A percentile compares a stretch with the other conserved stretches of the same genome.
Evolutionary conservation across 2,329 filamentous ascomycete species (phyloP).

Genomic region (Fusarium sororula): DNA sequence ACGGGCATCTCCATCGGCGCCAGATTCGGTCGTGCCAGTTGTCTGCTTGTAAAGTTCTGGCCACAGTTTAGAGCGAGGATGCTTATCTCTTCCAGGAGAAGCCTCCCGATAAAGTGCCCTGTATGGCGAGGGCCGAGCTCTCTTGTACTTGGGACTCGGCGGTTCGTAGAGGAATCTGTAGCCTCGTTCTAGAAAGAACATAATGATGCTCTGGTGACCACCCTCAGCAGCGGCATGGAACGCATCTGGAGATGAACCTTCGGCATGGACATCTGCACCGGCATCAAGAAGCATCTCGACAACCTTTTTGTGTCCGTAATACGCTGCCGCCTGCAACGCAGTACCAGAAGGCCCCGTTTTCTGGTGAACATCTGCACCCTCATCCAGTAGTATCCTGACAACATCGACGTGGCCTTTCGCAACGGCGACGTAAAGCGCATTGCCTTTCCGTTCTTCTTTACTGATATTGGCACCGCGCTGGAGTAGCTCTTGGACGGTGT

Average conservation of each 20-base stretch:
- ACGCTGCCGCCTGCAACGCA: slow-evolving; percentile 7
- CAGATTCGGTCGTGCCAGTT: fast-evolving
- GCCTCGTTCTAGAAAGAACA: neutral
- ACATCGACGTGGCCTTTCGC: neutral
- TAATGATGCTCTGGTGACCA: slow-evolving; percentile 4
- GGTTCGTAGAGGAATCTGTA: neutral
- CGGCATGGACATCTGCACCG: neutral
- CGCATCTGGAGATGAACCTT: neutral
- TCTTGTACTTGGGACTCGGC: neutral
- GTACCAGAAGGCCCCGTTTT: neutral
- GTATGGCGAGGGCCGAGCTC: neutral
- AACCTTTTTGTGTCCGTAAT: neutral
- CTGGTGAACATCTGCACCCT: neutral
- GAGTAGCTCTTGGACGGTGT: neutral
- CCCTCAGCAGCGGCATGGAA: slow-evolving; percentile 11
- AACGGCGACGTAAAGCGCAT: slow-evolving; percentile 1
- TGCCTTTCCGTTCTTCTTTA: neutral
- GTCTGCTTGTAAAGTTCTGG: neutral
- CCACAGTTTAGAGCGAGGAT: neutral
- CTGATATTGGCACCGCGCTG: neutral
- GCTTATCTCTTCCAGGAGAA: neutral
- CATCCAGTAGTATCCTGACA: neutral
- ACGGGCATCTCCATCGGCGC: neutral
- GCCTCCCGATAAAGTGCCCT: neutral
- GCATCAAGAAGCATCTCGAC: neutral